Evolutionary conservation across 768 basidiomycete genomes (phyloP), one percentile per base, ranked within the genome.

Genomic region (Russula earlei): DNA sequence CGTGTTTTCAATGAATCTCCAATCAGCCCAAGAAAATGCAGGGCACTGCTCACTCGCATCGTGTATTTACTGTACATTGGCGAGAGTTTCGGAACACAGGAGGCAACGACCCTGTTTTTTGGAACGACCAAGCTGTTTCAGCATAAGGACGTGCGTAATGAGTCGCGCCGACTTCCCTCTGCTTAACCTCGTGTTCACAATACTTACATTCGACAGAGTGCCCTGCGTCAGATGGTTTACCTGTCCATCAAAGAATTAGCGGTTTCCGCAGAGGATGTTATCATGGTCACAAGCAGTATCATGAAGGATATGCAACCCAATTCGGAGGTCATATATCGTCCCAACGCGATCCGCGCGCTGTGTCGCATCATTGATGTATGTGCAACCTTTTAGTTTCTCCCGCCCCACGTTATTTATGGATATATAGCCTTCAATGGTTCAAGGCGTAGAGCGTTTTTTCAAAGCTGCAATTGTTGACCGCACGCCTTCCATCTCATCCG

Each of bases 261-360:
- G 27, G 84, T 81, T 34, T 86, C 87, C n/a, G 91, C 96, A 15
- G 93, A 99, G 70, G 95, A 98, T 76, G 92, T 98, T 27, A 96
- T 99, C 64, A 99, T 99, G 92, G 94, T 97, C 60, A 99, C 96
- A 10, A 90, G 86, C 69, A 96, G 92, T 66, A 97, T 99, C 70
- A 96, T 96, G 94, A 98, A 98, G 76, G 96, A 99, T 67, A 99
- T 98, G 92, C 96, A 99, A 66, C 88, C 94, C 52, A 97, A 96
- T 68, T 86, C 92, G 47, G 96, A 99, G 71, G 95, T 98, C 65
- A 92, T 99, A 59, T 99, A 99, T 71, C 80, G 96, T 52, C 91
- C 96, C 31, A 99, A 99, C 70, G 88, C 96, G 15, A 99, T 98
- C 64, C 84, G 96, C 62, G 94, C 95, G 7, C 76, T 99, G 6